These are phyloP conservation scores for Quercus berberidifolia DNA, from an alignment of 306 rosid species.

Conservation along the genomic window DNA sequence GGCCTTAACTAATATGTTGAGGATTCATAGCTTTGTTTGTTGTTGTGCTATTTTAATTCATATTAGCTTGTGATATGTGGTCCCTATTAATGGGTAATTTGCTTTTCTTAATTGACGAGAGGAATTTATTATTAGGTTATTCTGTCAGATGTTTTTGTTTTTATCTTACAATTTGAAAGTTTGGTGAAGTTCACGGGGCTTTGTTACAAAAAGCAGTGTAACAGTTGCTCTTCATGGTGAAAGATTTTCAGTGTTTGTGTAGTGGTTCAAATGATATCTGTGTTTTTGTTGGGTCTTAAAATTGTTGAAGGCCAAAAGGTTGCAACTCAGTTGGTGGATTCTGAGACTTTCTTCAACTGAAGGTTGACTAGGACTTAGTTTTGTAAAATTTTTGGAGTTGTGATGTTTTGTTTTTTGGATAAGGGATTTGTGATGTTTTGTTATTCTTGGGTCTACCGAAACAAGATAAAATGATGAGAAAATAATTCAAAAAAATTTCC, in stretches of 20 bases:
- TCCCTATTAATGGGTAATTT: neutral
- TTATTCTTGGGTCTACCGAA: neutral
- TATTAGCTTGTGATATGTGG: neutral
- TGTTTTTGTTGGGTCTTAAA: neutral
- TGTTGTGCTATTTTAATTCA: neutral
- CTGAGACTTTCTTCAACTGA: neutral
- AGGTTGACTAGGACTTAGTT: neutral
- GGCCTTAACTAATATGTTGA: too few relatives aligned
- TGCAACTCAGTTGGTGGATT: neutral
- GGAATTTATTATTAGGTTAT: neutral
- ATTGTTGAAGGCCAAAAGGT: neutral
- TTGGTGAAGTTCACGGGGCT: neutral
- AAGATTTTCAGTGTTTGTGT: neutral
- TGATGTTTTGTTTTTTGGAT: neutral
- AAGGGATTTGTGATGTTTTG: neutral
- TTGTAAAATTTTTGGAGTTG: neutral
- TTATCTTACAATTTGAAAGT: neutral
- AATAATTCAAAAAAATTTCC: neutral
- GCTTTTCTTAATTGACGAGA: neutral
- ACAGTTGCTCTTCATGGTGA: neutral
- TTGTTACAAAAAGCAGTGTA: neutral
- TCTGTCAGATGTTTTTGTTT: neutral
- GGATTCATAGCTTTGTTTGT: neutral
- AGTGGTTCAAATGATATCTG: too few relatives aligned
- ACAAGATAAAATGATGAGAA: neutral